A percentile compares a stretch with the other conserved stretches of the same genome.
Conservation (phyloP, 1,139 yeast genomes). For the Lodderomyces beijingensis region DNA sequence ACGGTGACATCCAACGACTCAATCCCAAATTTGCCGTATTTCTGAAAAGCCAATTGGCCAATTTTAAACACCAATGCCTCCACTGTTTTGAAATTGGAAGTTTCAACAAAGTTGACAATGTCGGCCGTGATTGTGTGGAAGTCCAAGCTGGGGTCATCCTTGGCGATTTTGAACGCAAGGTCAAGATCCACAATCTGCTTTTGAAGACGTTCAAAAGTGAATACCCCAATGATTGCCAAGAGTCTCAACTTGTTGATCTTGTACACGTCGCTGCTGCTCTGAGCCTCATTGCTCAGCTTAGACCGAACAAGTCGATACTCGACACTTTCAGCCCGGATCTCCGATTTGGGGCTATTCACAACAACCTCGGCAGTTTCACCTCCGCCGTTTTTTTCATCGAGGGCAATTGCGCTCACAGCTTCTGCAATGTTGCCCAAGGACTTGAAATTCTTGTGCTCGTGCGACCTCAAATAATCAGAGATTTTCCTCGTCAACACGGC, state of each 20-base stretch:
- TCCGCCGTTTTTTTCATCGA: slow-evolving; percentile 47
- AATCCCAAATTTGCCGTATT: slow-evolving; percentile 27
- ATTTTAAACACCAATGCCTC: slow-evolving; percentile 83
- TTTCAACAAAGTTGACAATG: slow-evolving; percentile 58
- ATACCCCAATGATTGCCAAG: slow-evolving; percentile 83
- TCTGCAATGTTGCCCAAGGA: slow-evolving; percentile 57
- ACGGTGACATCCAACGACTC: slow-evolving; percentile 53
- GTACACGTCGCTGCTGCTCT: slow-evolving; percentile 20
- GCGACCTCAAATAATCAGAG: slow-evolving; percentile 43
- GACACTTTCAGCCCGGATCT: slow-evolving; percentile 52
- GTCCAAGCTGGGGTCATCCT: slow-evolving; percentile 29
- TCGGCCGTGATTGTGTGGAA: slow-evolving; percentile 40
- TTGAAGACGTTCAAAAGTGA: slow-evolving; percentile 79
- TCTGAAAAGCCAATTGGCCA: slow-evolving; percentile 56
- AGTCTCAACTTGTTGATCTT: slow-evolving; percentile 51
- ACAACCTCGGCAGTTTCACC: slow-evolving; percentile 46
- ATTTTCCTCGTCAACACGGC: slow-evolving; percentile 74
- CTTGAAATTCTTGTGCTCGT: slow-evolving; percentile 45
- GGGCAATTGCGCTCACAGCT: slow-evolving; percentile 44
- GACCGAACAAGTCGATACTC: slow-evolving; percentile 35
- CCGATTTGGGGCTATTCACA: slow-evolving; percentile 48
- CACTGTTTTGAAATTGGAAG: slow-evolving; percentile 80
- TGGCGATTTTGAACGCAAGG: slow-evolving; percentile 37
- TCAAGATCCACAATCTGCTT: slow-evolving; percentile 69
- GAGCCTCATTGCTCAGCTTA: slow-evolving; percentile 11